Evolutionary conservation across 306 rosid species (phyloP).

Genomic region (Morella rubra): DNA sequence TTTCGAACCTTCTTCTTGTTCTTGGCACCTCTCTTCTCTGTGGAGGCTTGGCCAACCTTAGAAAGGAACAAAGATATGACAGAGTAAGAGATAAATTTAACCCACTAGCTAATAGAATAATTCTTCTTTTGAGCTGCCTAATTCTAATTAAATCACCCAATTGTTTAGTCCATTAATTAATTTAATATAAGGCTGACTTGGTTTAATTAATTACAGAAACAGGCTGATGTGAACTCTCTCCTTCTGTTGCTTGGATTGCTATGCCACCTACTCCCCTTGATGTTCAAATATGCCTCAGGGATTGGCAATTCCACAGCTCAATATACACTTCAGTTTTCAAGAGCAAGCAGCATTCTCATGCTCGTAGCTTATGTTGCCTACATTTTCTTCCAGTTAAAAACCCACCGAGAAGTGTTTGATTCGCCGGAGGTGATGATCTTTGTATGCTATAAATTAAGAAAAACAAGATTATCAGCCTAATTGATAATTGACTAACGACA

Average conservation of each 20-base stretch:
- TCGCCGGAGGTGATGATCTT: constrained; percentile 52
- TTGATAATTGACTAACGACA: too few relatives aligned
- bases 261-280: constrained; percentile 80
- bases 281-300: constrained; percentile 48
- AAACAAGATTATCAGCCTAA: background rate
- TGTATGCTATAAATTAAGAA: background rate
- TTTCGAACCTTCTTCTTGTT: constrained; percentile 61
- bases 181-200: background rate
- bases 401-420: constrained; percentile 77
- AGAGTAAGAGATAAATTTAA: constrained; percentile 29
- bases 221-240: constrained; percentile 77
- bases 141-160: too few relatives aligned
- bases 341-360: constrained; percentile 87
- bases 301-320: constrained; percentile 23
- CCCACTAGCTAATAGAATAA: too few relatives aligned
- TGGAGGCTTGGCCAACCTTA: constrained; percentile 48
- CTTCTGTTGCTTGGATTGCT: constrained; percentile 70
- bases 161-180: too few relatives aligned
- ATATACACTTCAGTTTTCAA: constrained; percentile 68
- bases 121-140: too few relatives aligned
- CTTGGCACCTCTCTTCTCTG: constrained; percentile 57
- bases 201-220: constrained; percentile 57
- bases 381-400: constrained; percentile 80
- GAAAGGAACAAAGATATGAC: constrained; percentile 42
- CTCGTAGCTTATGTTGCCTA: constrained; percentile 73